phyloP scores from a whole-genome alignment of 306 rosid genomes.

The Lathyrus sativus region DNA sequence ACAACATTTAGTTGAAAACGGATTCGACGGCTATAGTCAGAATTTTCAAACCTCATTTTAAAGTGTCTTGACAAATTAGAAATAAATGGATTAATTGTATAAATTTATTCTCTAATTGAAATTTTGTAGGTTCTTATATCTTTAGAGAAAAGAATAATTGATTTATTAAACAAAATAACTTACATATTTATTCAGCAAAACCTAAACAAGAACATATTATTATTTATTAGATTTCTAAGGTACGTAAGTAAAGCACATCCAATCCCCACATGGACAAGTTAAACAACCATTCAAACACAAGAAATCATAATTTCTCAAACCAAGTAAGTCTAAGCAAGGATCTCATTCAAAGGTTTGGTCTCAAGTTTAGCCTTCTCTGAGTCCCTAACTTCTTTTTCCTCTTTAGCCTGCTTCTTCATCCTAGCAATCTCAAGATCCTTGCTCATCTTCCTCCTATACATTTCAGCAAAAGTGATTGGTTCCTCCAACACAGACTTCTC shows the following conservation, averaged over 20 bases:
- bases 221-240: too few relatives aligned
- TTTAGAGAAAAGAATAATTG: too few relatives aligned
- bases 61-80: too few relatives aligned
- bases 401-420: conserved; percentile 69
- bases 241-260: not conserved
- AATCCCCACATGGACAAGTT: not conserved
- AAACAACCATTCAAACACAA: not conserved
- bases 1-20: too few relatives aligned
- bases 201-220: too few relatives aligned
- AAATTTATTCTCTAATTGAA: too few relatives aligned
- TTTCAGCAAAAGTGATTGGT: conserved; percentile 71
- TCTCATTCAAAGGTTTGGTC: conserved; percentile 47
- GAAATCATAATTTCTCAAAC: not conserved
- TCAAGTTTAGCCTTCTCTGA: conserved; percentile 32
- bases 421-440: conserved; percentile 65
- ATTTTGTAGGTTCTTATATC: too few relatives aligned
- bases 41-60: too few relatives aligned
- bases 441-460: conserved; percentile 78
- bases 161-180: too few relatives aligned
- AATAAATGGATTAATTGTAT: too few relatives aligned
- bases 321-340: conserved; percentile 48
- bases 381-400: conserved; percentile 43
- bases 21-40: too few relatives aligned
- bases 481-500: conserved; percentile 57
- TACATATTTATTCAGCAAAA: not conserved